Percentiles rank a stretch among this genome's conserved stretches.
These are phyloP conservation scores for Pseudonitzschia delicatissima DNA, from an alignment of 108 stramenopile genomes.

Conservation along the genomic window DNA sequence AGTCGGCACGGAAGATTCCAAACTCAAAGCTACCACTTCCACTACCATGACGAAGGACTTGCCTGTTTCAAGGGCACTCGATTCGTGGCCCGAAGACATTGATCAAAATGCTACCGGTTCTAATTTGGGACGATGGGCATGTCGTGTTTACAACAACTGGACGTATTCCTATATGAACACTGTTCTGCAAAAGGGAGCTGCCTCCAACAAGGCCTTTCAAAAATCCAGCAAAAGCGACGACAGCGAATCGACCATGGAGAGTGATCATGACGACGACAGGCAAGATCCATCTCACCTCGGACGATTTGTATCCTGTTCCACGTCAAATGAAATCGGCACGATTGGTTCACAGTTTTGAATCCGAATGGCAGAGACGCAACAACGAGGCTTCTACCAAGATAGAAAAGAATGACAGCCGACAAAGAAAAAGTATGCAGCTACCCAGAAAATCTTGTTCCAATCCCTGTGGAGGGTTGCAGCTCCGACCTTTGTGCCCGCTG, in stretches of 20 bases:
- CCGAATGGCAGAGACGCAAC: conserved; percentile 9
- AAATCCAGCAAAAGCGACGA: not conserved
- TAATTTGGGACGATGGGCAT: not conserved
- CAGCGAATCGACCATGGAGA: not conserved
- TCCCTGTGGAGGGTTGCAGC: conserved; percentile 56
- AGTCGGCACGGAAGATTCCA: too few species aligned
- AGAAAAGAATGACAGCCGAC: not conserved
- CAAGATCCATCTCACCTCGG: conserved; percentile 23
- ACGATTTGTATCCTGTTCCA: conserved; percentile 60
- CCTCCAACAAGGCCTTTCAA: conserved; percentile 9
- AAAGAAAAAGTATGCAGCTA: not conserved
- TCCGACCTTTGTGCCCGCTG: conserved; percentile 66
- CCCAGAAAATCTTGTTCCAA: conserved; percentile 16
- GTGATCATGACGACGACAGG: not conserved
- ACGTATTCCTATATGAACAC: conserved; percentile 59
- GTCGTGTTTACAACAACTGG: conserved; percentile 24
- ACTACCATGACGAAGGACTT: too few species aligned
- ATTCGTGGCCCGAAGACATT: not conserved
- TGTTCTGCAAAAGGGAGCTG: conserved; percentile 39
- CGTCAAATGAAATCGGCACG: conserved; percentile 32
- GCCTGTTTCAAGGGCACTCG: too few species aligned
- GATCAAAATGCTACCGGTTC: not conserved
- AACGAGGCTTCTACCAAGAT: too few species aligned
- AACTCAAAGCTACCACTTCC: too few species aligned
- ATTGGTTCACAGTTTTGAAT: conserved; percentile 28